Conservation (phyloP, 2,329 filamentous ascomycete genomes). For the Diaporthe eres region DNA sequence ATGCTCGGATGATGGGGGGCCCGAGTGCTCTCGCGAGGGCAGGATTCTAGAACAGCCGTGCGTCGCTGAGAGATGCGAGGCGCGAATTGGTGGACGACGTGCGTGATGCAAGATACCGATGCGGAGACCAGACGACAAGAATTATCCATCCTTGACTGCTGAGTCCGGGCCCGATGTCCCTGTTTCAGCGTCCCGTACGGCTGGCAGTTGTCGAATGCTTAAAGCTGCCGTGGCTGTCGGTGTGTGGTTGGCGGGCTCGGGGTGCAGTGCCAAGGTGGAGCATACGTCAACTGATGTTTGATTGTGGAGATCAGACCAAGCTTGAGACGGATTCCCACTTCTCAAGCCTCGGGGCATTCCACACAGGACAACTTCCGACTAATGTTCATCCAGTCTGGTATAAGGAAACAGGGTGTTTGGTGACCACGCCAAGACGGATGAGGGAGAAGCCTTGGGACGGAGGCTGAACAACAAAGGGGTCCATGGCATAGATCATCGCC, state of each 20-base stretch:
- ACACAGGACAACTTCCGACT: constrained; percentile 11
- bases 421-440: constrained; percentile 22
- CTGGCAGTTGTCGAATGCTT: not conserved
- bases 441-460: constrained; percentile 26
- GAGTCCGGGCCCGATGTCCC: not conserved
- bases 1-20: constrained; percentile 7
- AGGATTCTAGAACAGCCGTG: not conserved
- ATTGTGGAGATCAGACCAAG: constrained; percentile 27
- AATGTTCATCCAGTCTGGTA: constrained; percentile 18
- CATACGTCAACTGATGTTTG: constrained; percentile 32
- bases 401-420: constrained; percentile 24
- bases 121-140: not conserved
- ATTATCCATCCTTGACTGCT: not conserved
- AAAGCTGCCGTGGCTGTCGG: not conserved
- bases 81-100: not conserved
- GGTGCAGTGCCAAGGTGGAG: constrained; percentile 25
- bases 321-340: constrained; percentile 28
- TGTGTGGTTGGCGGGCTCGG: not conserved
- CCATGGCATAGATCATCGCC: not conserved
- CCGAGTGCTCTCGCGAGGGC: not conserved
- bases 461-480: constrained; percentile 11
- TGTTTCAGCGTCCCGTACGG: constrained; percentile 1
- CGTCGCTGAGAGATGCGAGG: not conserved
- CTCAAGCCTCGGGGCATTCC: not conserved
- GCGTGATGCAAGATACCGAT: not conserved